Conservation (phyloP, 202 grass and related monocot genomes). For the Schoenoplectus tabernaemontani region DNA sequence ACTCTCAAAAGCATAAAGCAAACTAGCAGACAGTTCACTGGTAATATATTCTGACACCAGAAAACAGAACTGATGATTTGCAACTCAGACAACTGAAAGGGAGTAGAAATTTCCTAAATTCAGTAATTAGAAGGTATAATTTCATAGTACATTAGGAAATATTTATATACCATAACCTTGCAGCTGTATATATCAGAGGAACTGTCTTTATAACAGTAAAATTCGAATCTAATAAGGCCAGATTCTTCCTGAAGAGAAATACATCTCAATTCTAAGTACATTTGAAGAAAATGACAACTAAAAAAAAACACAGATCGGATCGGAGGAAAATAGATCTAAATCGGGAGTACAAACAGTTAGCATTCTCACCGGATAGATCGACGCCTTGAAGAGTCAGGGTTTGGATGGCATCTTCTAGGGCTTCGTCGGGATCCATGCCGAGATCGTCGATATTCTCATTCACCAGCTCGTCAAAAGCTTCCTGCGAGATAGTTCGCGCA, state of each 20-base stretch:
- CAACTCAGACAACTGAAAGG: background rate
- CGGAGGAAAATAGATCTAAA: conserved; percentile 8
- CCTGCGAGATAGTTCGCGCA: conserved; percentile 75
- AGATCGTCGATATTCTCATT: conserved; percentile 94
- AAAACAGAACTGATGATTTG: background rate
- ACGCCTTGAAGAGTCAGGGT: conserved; percentile 79
- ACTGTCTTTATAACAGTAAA: too few species aligned
- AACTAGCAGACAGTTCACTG: background rate
- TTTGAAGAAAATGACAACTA: background rate
- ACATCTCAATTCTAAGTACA: background rate
- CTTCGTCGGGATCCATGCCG: conserved; percentile 86
- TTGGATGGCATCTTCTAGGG: conserved; percentile 75
- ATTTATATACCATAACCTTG: background rate
- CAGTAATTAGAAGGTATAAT: background rate
- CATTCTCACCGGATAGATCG: conserved; percentile 49
- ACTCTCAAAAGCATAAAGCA: background rate
- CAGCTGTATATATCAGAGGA: background rate
- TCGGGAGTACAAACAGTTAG: background rate
- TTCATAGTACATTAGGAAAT: background rate
- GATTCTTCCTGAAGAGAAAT: background rate
- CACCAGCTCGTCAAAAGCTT: conserved; percentile 76
- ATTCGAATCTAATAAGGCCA: background rate
- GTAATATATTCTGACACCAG: background rate
- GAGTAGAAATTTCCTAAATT: background rate
- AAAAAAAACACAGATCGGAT: background rate